Evolutionary conservation across 208 protist genomes (phyloP).

Genomic region (Trypanosoma brucei): DNA sequence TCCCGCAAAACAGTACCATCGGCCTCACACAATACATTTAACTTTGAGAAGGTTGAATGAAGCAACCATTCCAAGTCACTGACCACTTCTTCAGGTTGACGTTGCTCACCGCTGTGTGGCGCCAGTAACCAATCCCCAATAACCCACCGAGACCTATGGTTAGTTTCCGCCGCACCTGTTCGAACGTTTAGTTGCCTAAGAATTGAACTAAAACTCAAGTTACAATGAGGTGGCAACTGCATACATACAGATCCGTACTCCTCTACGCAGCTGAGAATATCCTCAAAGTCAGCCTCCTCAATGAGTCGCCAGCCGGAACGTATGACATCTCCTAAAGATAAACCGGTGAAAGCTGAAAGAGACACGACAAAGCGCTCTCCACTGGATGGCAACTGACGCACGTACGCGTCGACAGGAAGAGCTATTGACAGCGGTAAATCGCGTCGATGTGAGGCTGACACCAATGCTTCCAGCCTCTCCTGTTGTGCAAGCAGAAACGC

Average conservation of each 20-base stretch:
- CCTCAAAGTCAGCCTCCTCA: conserved; percentile 62
- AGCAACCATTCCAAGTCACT: conserved; percentile 76
- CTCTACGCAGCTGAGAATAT: conserved; percentile 63
- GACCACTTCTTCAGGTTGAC: conserved; percentile 28
- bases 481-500: conserved; percentile 22
- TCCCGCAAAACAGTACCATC: conserved; percentile 38
- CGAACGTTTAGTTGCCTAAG: conserved; percentile 64
- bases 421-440: conserved; percentile 31
- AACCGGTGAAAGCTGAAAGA: conserved; percentile 59
- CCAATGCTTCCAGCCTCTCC: conserved; percentile 43
- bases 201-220: conserved; percentile 63
- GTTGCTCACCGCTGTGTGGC: conserved; percentile 16
- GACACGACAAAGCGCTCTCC: conserved; percentile 54
- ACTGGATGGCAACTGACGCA: conserved; percentile 46
- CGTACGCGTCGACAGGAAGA: conserved; percentile 65
- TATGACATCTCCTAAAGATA: conserved; percentile 79
- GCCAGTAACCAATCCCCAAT: conserved; percentile 77
- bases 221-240: conserved; percentile 57
- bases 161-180: conserved; percentile 52
- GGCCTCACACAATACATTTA: conserved; percentile 47
- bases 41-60: conserved; percentile 66
- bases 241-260: conserved; percentile 45
- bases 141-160: conserved; percentile 65
- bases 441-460: conserved; percentile 25
- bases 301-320: conserved; percentile 71